Evolutionary conservation across 345 rosid species (phyloP).

Genomic region (Ceriops decandra): DNA sequence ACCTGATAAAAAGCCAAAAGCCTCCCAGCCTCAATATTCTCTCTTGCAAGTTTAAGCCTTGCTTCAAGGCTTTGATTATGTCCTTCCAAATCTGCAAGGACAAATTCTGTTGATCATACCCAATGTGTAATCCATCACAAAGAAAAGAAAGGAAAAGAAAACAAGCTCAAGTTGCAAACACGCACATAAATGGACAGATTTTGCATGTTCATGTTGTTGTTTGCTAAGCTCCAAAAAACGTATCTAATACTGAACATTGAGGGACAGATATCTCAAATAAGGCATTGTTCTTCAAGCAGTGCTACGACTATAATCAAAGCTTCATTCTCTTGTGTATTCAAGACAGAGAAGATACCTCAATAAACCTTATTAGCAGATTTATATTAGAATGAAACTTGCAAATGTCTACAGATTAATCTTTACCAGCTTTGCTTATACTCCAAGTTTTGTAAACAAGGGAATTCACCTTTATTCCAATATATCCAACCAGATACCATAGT

Average conservation of each 20-base stretch:
- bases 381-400: too few relatives aligned
- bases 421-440: too few relatives aligned
- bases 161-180: neutral
- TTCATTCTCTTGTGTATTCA: neutral
- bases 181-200: neutral
- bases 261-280: neutral
- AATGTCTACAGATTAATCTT: too few relatives aligned
- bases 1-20: conserved; percentile 88
- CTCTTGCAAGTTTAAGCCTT: conserved; percentile 70
- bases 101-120: conserved; percentile 21
- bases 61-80: conserved; percentile 44
- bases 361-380: too few relatives aligned
- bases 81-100: conserved; percentile 42
- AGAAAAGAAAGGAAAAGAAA: neutral
- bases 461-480: too few relatives aligned
- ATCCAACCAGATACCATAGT: too few relatives aligned
- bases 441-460: too few relatives aligned
- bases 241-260: neutral
- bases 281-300: neutral
- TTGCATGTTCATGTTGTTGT: too few relatives aligned
- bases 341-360: neutral
- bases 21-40: conserved; percentile 92
- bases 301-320: neutral
- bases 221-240: neutral
- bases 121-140: neutral